Percentiles rank a stretch among this genome's conserved stretches.
phyloP scores from a whole-genome alignment of 2,329 filamentous ascomycete genomes.

The Emergomyces orientalis region DNA sequence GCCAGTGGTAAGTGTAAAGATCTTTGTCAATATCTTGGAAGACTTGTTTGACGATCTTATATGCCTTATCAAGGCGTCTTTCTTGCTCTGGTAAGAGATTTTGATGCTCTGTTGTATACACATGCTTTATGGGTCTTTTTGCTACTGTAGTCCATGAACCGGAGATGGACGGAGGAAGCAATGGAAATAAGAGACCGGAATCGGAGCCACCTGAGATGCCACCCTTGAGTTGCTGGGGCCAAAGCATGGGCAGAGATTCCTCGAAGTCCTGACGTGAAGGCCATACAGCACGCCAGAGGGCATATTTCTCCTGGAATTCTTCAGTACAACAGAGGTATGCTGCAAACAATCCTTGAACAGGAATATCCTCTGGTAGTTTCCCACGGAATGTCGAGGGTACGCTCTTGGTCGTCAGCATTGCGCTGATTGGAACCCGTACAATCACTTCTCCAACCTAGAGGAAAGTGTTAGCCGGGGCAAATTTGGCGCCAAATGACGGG shows the following conservation, averaged over 20 bases:
- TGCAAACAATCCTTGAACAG: constrained; percentile 65
- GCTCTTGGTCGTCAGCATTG: constrained; percentile 56
- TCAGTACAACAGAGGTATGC: constrained; percentile 47
- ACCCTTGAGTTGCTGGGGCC: constrained; percentile 34
- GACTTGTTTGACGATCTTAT: constrained; percentile 35
- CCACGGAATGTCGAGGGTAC: constrained; percentile 47
- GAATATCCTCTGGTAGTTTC: constrained; percentile 45
- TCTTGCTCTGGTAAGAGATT: constrained; percentile 43
- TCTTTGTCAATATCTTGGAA: constrained; percentile 38
- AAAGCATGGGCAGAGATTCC: constrained; percentile 49
- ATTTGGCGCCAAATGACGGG: background rate
- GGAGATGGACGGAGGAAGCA: constrained; percentile 32
- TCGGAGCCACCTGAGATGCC: background rate
- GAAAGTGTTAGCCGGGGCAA: background rate
- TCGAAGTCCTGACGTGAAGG: constrained; percentile 54
- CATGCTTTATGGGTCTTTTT: constrained; percentile 23
- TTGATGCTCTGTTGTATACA: constrained; percentile 28
- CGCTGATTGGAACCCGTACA: constrained; percentile 54
- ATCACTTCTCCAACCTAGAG: constrained; percentile 50
- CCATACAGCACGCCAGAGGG: constrained; percentile 52
- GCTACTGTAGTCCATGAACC: constrained; percentile 26
- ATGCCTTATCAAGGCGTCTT: constrained; percentile 44
- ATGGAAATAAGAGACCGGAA: constrained; percentile 7
- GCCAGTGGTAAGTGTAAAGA: constrained; percentile 48
- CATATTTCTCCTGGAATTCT: constrained; percentile 41